Percentiles rank a stretch among this genome's conserved stretches.
phyloP scores from a whole-genome alignment of 352 stramenopile genomes.

The Phytophthora quininea region DNA sequence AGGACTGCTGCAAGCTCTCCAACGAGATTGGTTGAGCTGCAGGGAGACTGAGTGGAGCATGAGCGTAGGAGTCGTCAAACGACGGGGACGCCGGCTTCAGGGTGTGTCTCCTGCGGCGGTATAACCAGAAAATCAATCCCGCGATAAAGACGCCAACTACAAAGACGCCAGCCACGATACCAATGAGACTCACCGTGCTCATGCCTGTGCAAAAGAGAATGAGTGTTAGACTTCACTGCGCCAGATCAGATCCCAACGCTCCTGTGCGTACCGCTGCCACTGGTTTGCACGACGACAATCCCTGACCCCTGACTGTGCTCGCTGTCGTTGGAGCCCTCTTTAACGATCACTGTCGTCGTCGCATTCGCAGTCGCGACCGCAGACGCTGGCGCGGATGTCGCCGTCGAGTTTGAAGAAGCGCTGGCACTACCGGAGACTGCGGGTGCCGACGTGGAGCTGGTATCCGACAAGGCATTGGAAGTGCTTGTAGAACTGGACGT shows the following conservation, averaged over 20 bases:
- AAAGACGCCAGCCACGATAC: constrained; percentile 21
- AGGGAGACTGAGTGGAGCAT: constrained; percentile 17
- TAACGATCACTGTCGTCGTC: constrained; percentile 27
- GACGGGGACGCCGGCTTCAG: constrained; percentile 14
- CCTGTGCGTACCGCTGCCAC: constrained; percentile 14
- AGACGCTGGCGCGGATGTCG: constrained; percentile 12
- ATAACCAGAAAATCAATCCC: constrained; percentile 26
- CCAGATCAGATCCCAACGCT: neutral
- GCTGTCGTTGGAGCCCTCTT: constrained; percentile 19
- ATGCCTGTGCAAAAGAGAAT: constrained; percentile 17
- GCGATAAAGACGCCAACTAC: constrained; percentile 26
- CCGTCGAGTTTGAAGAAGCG: neutral
- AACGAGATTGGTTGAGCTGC: constrained; percentile 15
- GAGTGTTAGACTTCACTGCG: neutral
- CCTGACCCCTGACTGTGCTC: constrained; percentile 17
- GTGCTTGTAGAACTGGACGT: constrained; percentile 9
- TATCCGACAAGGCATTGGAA: constrained; percentile 12
- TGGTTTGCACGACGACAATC: constrained; percentile 7
- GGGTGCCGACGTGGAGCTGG: constrained; percentile 11
- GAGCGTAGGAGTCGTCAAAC: constrained; percentile 25
- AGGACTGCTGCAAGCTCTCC: constrained; percentile 21
- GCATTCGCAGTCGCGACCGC: constrained; percentile 27
- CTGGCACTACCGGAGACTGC: constrained; percentile 18
- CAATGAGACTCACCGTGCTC: constrained; percentile 24
- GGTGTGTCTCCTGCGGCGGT: constrained; percentile 29